phyloP scores from a whole-genome alignment of 495 filamentous ascomycete genomes.

The Xylaria telfairii region DNA sequence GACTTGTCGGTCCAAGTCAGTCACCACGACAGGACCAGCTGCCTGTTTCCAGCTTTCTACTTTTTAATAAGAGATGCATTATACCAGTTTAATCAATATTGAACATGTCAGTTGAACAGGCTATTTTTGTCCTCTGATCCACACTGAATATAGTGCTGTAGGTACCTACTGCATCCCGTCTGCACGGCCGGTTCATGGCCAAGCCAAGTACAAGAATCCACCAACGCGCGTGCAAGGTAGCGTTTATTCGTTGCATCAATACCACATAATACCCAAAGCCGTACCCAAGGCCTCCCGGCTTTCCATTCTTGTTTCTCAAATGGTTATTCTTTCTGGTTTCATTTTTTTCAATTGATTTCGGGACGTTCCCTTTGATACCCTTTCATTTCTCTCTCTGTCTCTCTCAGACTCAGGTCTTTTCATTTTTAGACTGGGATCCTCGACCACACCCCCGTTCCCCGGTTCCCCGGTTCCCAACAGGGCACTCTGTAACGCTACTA shows the following conservation, averaged over 20 bases:
- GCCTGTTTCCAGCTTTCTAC: background rate
- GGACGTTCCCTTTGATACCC: constrained; percentile 4
- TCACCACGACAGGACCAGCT: background rate
- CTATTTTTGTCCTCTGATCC: background rate
- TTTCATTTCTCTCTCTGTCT: constrained; percentile 11
- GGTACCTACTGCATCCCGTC: background rate
- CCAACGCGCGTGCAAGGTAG: constrained; percentile 20
- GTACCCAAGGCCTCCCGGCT: background rate
- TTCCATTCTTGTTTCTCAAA: background rate
- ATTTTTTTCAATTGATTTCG: background rate
- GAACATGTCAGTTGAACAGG: background rate
- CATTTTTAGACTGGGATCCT: background rate
- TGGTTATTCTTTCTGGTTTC: background rate
- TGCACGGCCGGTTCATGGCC: background rate
- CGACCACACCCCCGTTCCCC: background rate
- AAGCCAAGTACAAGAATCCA: constrained; percentile 15
- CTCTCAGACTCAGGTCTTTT: background rate
- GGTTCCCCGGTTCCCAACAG: background rate
- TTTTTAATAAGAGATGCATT: background rate
- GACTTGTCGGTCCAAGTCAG: background rate
- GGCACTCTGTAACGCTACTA: background rate
- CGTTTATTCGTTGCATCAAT: constrained; percentile 18
- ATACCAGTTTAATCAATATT: background rate
- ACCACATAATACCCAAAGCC: constrained; percentile 9
- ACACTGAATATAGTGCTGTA: too few species aligned